These are phyloP conservation scores for Kluyveromyces aestuarii DNA, from an alignment of 805 yeast species.

Conservation along the genomic window DNA sequence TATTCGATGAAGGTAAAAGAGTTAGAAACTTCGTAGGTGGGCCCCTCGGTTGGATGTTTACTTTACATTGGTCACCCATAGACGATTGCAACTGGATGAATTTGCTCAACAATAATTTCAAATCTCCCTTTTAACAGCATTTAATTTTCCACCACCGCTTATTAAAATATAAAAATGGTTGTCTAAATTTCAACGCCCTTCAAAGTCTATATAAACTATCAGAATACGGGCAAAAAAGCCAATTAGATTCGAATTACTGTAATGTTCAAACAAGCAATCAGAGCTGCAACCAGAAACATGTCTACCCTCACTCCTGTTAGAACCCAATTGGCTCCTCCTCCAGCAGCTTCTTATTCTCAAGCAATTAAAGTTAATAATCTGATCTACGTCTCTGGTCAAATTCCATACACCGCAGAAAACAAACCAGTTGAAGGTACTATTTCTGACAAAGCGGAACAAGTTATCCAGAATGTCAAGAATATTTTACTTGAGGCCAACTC, in stretches of 20 bases:
- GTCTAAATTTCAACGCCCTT: background rate
- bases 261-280: conserved; percentile 2
- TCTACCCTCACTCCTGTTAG: conserved; percentile 38
- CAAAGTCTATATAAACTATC: background rate
- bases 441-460: conserved; percentile 71
- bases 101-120: too few relatives aligned
- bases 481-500: conserved; percentile 84
- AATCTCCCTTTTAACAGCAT: too few relatives aligned
- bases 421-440: conserved; percentile 70
- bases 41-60: too few relatives aligned
- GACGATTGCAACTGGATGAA: too few relatives aligned
- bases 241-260: background rate
- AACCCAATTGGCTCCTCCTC: conserved; percentile 82
- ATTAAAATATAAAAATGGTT: background rate
- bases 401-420: conserved; percentile 80
- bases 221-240: background rate
- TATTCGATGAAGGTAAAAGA: too few relatives aligned
- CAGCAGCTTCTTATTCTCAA: conserved; percentile 95
- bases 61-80: too few relatives aligned
- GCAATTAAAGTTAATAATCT: conserved; percentile 87
- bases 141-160: background rate
- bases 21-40: too few relatives aligned
- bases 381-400: conserved; percentile 90
- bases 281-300: conserved; percentile 12
- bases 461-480: conserved; percentile 54